Evolutionary conservation across 2,329 filamentous ascomycete genomes (phyloP).

Genomic region (Domatiomyces globalis): DNA sequence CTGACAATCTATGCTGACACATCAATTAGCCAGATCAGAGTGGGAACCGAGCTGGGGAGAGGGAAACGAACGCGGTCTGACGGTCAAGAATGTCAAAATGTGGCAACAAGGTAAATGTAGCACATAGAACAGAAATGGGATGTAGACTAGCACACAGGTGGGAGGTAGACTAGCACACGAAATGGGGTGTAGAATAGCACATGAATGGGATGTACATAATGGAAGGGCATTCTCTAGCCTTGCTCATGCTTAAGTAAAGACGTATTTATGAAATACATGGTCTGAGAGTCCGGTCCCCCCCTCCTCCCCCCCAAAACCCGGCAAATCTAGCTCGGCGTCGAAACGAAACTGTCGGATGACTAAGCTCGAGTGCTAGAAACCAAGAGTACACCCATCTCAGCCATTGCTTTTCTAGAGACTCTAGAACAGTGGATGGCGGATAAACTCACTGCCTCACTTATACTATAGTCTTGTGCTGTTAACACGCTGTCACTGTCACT

Average conservation of each 20-base stretch:
- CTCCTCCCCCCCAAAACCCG: too few species aligned
- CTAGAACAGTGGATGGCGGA: too few species aligned
- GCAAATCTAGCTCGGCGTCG: too few species aligned
- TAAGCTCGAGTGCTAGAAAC: too few species aligned
- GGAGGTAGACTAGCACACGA: constrained; percentile 6
- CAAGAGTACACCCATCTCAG: too few species aligned
- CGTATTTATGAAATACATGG: too few species aligned
- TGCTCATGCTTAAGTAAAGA: constrained; percentile 6
- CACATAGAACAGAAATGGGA: constrained; percentile 4
- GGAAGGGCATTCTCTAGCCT: constrained; percentile 2
- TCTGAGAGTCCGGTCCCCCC: too few species aligned
- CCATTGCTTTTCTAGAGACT: too few species aligned
- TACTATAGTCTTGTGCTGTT: too few species aligned
- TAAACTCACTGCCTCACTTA: too few species aligned
- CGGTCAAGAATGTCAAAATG: constrained; percentile 35
- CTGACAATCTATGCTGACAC: constrained; percentile 4
- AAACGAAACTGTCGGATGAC: too few species aligned
- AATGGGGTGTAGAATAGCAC: constrained; percentile 3
- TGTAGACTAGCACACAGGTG: constrained; percentile 6
- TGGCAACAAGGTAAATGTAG: constrained; percentile 22
- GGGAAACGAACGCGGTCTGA: constrained; percentile 32
- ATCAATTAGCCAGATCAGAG: constrained; percentile 8
- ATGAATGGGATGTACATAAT: constrained; percentile 5
- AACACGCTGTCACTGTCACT: too few species aligned
- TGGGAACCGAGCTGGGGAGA: constrained; percentile 38